phyloP scores from a whole-genome alignment of 106 monocot species.

The Platanthera zijinensis region DNA sequence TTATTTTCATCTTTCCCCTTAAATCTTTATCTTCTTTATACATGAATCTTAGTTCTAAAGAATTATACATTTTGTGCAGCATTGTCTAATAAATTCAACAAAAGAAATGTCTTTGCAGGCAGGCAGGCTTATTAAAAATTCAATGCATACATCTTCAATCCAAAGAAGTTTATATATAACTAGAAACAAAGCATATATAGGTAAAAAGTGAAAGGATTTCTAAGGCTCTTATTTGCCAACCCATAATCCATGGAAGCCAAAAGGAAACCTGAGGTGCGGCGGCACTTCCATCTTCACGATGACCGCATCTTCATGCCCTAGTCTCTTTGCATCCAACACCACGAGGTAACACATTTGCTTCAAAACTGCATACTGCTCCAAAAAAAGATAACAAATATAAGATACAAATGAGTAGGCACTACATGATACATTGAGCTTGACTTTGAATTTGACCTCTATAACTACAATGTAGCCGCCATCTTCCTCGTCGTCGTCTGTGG shows the following conservation, averaged over 20 bases:
- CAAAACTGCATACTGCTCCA: slow-evolving; percentile 71
- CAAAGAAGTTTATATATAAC: too few species aligned
- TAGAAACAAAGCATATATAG: too few species aligned
- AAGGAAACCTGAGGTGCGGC: slow-evolving; percentile 59
- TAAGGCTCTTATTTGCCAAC: slow-evolving; percentile 5
- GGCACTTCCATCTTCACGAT: slow-evolving; percentile 84
- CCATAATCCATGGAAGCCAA: slow-evolving; percentile 94
- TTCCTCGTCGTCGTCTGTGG: slow-evolving; percentile 54
- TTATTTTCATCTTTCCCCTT: too few species aligned
- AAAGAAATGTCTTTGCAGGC: too few species aligned
- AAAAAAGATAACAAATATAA: slow-evolving; percentile 4
- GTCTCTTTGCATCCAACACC: slow-evolving; percentile 62
- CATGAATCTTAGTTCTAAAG: too few species aligned
- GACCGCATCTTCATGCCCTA: slow-evolving; percentile 46
- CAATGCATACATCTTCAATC: too few species aligned
- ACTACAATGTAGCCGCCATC: slow-evolving; percentile 77
- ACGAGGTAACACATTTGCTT: slow-evolving; percentile 68
- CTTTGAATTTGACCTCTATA: slow-evolving; percentile 46
- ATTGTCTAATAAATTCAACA: too few species aligned
- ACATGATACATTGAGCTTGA: neutral
- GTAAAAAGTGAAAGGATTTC: neutral
- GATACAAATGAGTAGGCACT: neutral
- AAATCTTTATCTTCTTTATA: too few species aligned
- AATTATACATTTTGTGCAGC: too few species aligned
- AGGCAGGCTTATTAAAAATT: too few species aligned